Evolutionary conservation across 495 filamentous ascomycete genomes (phyloP), one percentile per base, ranked within the genome.

Genomic region (Bathelium albidoporum): DNA sequence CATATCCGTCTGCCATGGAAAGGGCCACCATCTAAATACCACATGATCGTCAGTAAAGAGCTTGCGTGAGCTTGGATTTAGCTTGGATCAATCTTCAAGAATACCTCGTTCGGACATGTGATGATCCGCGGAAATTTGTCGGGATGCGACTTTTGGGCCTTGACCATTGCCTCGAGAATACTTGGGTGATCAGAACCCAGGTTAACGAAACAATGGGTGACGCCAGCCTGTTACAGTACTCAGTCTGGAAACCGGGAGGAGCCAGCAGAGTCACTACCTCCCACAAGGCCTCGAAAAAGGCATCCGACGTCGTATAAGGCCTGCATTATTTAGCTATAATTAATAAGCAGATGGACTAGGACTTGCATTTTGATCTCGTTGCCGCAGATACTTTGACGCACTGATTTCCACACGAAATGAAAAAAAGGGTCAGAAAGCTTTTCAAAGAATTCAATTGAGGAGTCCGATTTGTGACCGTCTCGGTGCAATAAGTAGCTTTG

Each of bases 81-180:
- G 26, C 29, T 41, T 55, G 32, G 18, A 28, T 1, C 44, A 45
- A 26, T 12, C 9, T 12, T 20, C 53, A 59, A 9, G 20, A 70
- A 29, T 75, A 87, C 86, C 77, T 95, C 91, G 69, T 96, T 95
- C 1, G 91, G 92, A 72, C 92, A 96, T 58, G 92, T 97, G 68
- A 97, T 89, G 60, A 96, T 90, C 41, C 78, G 84, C 29, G 92
- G 93, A 68, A 96, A 96, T 60, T 81, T 78, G 49, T 82, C 85
- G 58, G 72, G 74, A 64, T 81, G 82, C 70, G 85, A 82, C 62
- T 79, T 82, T 59, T 91, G 85, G 18, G 89, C 93, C 74, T 91
- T 93, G 62, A 95, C 89, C 77, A 97, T 96, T n/a, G 91, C 91
- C 77, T 97, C 93, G 64, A 97, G 84, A 69, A 97, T 95, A 65